A percentile compares a stretch with the other conserved stretches of the same genome.
phyloP scores from a whole-genome alignment of 2,329 filamentous ascomycete species.

The Tetracladium maxilliforme region DNA sequence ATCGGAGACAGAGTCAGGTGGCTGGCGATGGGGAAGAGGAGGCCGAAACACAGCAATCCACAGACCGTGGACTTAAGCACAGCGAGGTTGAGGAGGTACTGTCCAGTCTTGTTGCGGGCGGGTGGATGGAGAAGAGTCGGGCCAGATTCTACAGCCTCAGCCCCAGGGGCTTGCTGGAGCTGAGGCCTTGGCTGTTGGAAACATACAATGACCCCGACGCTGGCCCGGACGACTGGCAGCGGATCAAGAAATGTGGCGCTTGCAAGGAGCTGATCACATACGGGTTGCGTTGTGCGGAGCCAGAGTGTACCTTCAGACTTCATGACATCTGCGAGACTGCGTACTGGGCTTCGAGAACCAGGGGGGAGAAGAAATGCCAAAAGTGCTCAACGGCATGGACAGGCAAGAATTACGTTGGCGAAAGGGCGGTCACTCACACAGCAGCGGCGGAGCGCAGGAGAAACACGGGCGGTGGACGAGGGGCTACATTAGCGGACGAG shows the following conservation, averaged over 20 bases:
- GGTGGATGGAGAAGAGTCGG: constrained; percentile 68
- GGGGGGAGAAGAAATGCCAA: constrained; percentile 43
- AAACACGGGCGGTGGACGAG: constrained; percentile 16
- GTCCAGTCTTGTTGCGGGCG: constrained; percentile 55
- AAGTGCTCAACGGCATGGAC: constrained; percentile 36
- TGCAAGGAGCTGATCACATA: constrained; percentile 83
- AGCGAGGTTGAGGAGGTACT: constrained; percentile 65
- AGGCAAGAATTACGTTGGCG: constrained; percentile 34
- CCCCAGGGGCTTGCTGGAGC: constrained; percentile 68
- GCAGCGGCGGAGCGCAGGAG: constrained; percentile 29
- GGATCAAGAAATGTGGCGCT: constrained; percentile 75
- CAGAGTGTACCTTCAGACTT: constrained; percentile 53
- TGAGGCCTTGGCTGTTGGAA: constrained; percentile 70
- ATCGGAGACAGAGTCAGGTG: constrained; percentile 7
- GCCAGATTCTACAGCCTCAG: constrained; percentile 63
- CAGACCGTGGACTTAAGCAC: constrained; percentile 50
- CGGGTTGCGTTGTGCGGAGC: constrained; percentile 60
- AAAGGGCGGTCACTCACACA: constrained; percentile 38
- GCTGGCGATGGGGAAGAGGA: constrained; percentile 11
- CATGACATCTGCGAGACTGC: constrained; percentile 64
- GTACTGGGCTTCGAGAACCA: constrained; percentile 48
- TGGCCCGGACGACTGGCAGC: constrained; percentile 41
- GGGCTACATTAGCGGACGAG: constrained; percentile 18
- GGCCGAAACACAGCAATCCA: constrained; percentile 17
- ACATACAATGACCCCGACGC: constrained; percentile 70